Base-by-base conservation (phyloP, 257 asterid species). In the Cynanchum wilfordii region DNA sequence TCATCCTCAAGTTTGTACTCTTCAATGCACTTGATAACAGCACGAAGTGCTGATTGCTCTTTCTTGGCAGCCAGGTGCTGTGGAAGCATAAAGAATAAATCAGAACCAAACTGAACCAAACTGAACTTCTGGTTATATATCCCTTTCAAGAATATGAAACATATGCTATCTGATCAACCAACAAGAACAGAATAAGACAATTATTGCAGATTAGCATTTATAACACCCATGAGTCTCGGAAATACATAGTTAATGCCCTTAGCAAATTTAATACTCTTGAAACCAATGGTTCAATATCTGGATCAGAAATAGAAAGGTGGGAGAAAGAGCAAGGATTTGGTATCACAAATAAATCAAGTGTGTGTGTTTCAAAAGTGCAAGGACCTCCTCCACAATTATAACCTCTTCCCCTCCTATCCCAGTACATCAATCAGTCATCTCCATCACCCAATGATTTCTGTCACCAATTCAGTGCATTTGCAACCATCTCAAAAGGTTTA, bases 61-160 rank as follows among this genome's bases (percentile, higher is more conserved):
- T 95, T 95, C 91, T 95, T 95, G 68, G 92, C 89, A 66, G 98
- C 98, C 81, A 95, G 83, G 56, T 87, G 96, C 99, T 95, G 92
- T 73, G 57, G 47, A 77, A 30, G 42, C 49, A 73, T 6, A 7
- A 42, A 72, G 9, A 7, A 40, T 45, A 65, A 65, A 59, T 1
- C 42, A 58, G 45, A n/a, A 19, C 55, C 20, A 51, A 45, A 77
- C 42, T 22, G 24, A 68, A 40, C 42, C 54, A n/a, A 47, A 47
- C 30, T 6, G 12, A 25, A 59, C 2, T 19, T 38, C 25, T 8
- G 27, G 33, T 36, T 17, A 19, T 36, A 7, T 30, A 8, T 30
- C 15, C 7, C 25, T 47, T 30, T 16, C 27, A 63, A 63, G 49
- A 15, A 63, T 6, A 63, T 63, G 68, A 30, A 60, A 11, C 24